A percentile compares a stretch with the other conserved stretches of the same genome.
Evolutionary conservation across 768 basidiomycete species (phyloP).

Genomic region (Trametes punicea): DNA sequence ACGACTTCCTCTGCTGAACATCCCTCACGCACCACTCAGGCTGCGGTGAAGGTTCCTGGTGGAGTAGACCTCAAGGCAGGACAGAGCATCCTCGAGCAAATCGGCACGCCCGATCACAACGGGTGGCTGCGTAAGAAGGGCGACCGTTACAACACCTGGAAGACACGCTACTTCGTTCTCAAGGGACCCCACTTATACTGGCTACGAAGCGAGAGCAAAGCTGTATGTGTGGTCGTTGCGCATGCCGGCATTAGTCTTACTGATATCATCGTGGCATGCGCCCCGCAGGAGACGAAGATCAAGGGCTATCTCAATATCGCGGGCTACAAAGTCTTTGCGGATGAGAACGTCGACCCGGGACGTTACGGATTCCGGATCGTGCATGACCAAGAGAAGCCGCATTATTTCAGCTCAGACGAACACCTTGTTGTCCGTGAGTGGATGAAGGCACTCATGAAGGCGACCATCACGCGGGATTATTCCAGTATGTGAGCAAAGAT

Average conservation of each 20-base stretch:
- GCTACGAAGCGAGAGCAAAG: constrained; percentile 67
- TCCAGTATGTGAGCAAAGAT: constrained; percentile 51
- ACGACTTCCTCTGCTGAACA: constrained; percentile 31
- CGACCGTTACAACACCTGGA: constrained; percentile 92
- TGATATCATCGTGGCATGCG: not conserved
- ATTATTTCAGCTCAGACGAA: constrained; percentile 91
- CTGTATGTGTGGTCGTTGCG: constrained; percentile 34
- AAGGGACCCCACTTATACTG: constrained; percentile 92
- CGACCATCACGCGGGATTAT: constrained; percentile 93
- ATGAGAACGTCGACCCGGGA: constrained; percentile 89
- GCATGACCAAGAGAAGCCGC: constrained; percentile 82
- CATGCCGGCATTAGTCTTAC: not conserved
- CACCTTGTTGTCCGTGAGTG: constrained; percentile 84
- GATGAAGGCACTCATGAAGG: constrained; percentile 99
- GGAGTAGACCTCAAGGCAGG: constrained; percentile 39
- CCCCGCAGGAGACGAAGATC: constrained; percentile 78
- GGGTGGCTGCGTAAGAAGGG: constrained; percentile 98
- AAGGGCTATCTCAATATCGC: constrained; percentile 93
- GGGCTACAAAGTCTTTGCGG: constrained; percentile 91
- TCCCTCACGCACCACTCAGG: constrained; percentile 7
- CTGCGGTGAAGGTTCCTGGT: not conserved
- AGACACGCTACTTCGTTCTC: constrained; percentile 84
- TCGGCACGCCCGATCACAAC: constrained; percentile 83
- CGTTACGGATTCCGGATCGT: constrained; percentile 94
- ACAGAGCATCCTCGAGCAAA: constrained; percentile 80